Evolutionary conservation across 2,329 filamentous ascomycete genomes (phyloP), one percentile per base, ranked within the genome.

Genomic region (Cladosporium sp.): DNA sequence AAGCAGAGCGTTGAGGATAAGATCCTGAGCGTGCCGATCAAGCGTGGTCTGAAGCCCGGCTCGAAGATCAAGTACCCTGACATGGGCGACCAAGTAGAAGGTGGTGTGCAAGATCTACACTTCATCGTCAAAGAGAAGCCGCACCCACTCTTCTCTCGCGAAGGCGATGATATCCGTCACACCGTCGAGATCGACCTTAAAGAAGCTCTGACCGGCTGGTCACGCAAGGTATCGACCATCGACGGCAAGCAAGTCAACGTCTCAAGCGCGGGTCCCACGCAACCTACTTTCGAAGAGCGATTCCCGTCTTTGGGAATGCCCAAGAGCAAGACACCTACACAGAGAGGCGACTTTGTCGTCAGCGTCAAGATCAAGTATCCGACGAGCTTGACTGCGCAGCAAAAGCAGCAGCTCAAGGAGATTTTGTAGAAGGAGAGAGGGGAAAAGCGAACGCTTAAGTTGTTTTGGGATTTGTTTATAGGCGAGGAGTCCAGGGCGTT

Each of bases 21-120:
- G 74, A 92, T 97, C 21, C 82, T 99, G 32, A 93, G 96, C 75
- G 94, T 98, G 61, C 92, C 93, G 56, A 97, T 99, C 81, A 98
- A 97, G 81, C 89, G 92, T 6, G 95, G 95, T 66, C 81, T 98
- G 79, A 97, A 98, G 81, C 93, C 96, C 72, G 95, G 95, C 32
- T 96, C 92, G 75, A 99, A 98, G 84, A 97, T 99, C 79, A 97
- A 97, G 80, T 99, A 97, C 76, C 91, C 91, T 75, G 93, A 94
- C 49, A 93, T 99, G n/a, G 95, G 95, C 13, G 95, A 99, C 78
- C 93, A 98, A 77, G 93, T 97, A 67, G 95, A 98, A 75, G 95
- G 95, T 49, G 94, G 94, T 16, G 91, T 93, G 66, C 95, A 99
- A 78, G 95, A 99, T 79, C 80, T 99, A 61, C 93, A 97, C 77